These are phyloP conservation scores for Pontederia paniculata DNA, from an alignment of 176 grass and related monocot species.

Conservation along the genomic window DNA sequence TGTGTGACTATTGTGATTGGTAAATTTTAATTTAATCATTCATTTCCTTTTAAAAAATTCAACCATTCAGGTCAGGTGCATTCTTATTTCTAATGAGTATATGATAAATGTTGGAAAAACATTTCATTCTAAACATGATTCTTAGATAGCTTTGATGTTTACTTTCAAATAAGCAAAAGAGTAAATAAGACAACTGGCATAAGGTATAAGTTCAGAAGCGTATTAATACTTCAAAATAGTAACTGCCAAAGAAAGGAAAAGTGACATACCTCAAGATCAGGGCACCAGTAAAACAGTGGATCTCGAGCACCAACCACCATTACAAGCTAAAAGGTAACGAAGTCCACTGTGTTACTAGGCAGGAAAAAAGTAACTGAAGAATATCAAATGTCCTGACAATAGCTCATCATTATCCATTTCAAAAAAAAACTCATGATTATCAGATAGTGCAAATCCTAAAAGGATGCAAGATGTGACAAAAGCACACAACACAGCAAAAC, in stretches of 20 bases:
- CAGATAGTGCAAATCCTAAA: not conserved
- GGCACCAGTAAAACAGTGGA: conserved; percentile 79
- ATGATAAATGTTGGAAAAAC: no score
- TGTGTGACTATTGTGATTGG: no score
- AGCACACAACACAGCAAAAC: not conserved
- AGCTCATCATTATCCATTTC: no score
- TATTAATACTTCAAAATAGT: not conserved
- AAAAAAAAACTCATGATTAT: no score
- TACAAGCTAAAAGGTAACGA: conserved; percentile 44
- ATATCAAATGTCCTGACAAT: no score
- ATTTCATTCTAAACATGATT: no score
- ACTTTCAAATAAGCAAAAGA: not conserved
- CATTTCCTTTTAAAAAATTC: no score
- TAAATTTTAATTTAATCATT: no score
- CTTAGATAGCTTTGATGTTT: no score
- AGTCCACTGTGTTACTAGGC: conserved; percentile 5
- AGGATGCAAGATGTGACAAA: not conserved
- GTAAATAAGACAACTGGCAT: not conserved
- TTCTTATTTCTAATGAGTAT: no score
- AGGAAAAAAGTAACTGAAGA: no score
- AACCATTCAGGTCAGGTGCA: no score
- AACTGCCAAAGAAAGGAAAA: not conserved
- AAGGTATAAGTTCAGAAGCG: not conserved
- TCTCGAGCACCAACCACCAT: conserved; percentile 92
- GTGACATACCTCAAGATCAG: conserved; percentile 75